These are phyloP conservation scores for Setomelanomma holmii DNA, from an alignment of 2,329 filamentous ascomycete genomes.

Conservation along the genomic window DNA sequence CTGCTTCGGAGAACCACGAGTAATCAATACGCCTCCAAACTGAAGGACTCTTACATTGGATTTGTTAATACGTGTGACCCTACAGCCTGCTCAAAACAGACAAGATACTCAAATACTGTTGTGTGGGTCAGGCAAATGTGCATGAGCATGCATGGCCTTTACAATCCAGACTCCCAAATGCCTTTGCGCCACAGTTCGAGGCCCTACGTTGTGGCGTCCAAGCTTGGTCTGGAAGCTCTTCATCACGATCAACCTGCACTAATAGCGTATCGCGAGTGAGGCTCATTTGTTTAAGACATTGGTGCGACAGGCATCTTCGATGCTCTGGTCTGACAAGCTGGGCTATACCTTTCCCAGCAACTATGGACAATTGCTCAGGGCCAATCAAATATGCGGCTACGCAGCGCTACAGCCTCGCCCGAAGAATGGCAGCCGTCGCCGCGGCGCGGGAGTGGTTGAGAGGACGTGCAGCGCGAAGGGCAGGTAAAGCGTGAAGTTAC, in stretches of 20 bases:
- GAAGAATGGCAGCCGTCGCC: neutral
- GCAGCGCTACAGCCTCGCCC: neutral
- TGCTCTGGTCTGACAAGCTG: neutral
- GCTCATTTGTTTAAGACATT: neutral
- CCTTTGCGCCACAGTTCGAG: neutral
- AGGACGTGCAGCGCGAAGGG: neutral
- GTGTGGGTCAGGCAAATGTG: neutral
- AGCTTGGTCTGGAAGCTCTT: neutral
- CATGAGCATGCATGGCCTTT: neutral
- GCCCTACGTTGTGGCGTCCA: neutral
- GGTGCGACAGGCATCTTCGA: constrained; percentile 1
- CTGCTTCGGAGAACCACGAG: neutral
- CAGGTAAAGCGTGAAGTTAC: neutral
- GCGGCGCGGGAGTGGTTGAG: neutral
- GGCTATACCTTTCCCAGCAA: neutral
- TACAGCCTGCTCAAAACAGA: neutral
- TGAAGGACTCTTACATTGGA: too few species aligned
- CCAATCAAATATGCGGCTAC: neutral
- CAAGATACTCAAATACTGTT: neutral
- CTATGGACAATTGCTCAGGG: neutral
- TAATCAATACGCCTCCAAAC: too few species aligned
- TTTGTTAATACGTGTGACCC: too few species aligned
- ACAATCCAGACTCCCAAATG: neutral
- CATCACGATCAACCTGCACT: neutral
- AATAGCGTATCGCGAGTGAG: neutral